A percentile compares a stretch with the other conserved stretches of the same genome.
Conservation (phyloP, 2,329 filamentous ascomycete species). For the Hymenoscyphus infarciens region DNA sequence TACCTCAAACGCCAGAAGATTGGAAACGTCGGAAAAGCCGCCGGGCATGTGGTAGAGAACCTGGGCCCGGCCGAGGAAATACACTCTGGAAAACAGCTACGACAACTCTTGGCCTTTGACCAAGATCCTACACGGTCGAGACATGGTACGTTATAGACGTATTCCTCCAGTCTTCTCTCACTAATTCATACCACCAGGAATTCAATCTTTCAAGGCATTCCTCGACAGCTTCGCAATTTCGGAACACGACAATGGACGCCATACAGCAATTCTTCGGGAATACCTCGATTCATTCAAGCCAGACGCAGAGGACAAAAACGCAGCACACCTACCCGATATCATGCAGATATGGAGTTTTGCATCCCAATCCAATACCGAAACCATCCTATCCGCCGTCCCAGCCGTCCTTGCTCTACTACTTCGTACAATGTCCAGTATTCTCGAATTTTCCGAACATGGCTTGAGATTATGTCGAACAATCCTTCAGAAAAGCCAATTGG, state of each 20-base stretch:
- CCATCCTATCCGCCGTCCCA: constrained; percentile 73
- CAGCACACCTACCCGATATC: constrained; percentile 69
- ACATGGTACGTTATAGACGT: constrained; percentile 48
- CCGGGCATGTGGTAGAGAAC: constrained; percentile 42
- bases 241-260: constrained; percentile 45
- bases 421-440: constrained; percentile 67
- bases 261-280: constrained; percentile 61
- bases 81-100: constrained; percentile 61
- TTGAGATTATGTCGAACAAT: constrained; percentile 76
- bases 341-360: constrained; percentile 88
- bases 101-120: constrained; percentile 64
- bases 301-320: constrained; percentile 50
- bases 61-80: constrained; percentile 53
- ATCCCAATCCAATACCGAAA: constrained; percentile 73
- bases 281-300: constrained; percentile 59
- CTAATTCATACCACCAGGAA: constrained; percentile 42
- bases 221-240: constrained; percentile 62
- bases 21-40: constrained; percentile 39
- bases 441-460: constrained; percentile 73
- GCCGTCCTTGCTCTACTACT: constrained; percentile 80
- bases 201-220: constrained; percentile 67
- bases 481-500: constrained; percentile 75
- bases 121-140: constrained; percentile 65
- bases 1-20: constrained; percentile 37
- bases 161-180: constrained; percentile 1